Conservation (phyloP, 208 protist species). For the Herpetomonas tarakana region DNA sequence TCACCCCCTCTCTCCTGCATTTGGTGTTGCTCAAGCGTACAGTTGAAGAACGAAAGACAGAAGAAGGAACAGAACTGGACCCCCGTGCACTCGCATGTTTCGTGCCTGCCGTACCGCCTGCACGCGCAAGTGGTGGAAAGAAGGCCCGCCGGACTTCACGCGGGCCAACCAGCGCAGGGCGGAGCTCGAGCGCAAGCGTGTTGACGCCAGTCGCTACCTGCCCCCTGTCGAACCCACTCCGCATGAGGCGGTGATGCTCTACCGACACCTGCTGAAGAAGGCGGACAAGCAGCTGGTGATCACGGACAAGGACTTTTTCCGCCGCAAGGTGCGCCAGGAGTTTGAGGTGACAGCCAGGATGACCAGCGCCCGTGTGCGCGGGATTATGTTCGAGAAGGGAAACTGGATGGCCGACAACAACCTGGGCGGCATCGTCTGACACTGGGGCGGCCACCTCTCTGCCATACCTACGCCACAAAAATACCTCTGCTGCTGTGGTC, state of each 20-base stretch:
- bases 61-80: no score
- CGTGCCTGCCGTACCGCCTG: background rate
- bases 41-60: no score
- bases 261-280: constrained; percentile 67
- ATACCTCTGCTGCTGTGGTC: background rate
- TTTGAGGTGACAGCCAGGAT: constrained; percentile 86
- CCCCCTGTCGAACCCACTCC: constrained; percentile 76
- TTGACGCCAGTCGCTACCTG: constrained; percentile 41
- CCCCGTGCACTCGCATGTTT: background rate
- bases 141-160: constrained; percentile 65
- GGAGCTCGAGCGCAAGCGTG: constrained; percentile 57
- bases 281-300: constrained; percentile 43
- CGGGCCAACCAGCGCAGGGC: constrained; percentile 63
- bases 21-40: no score
- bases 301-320: constrained; percentile 76
- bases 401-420: constrained; percentile 77
- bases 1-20: no score
- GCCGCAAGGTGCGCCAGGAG: constrained; percentile 71
- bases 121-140: constrained; percentile 64
- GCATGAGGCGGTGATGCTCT: constrained; percentile 54
- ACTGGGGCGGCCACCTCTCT: background rate
- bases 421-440: constrained; percentile 75
- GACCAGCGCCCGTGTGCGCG: constrained; percentile 81
- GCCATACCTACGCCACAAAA: constrained; percentile 1
- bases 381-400: constrained; percentile 90